These are phyloP conservation scores for Volvox carteri DNA, from an alignment of 163 green algal species.

Conservation along the genomic window DNA sequence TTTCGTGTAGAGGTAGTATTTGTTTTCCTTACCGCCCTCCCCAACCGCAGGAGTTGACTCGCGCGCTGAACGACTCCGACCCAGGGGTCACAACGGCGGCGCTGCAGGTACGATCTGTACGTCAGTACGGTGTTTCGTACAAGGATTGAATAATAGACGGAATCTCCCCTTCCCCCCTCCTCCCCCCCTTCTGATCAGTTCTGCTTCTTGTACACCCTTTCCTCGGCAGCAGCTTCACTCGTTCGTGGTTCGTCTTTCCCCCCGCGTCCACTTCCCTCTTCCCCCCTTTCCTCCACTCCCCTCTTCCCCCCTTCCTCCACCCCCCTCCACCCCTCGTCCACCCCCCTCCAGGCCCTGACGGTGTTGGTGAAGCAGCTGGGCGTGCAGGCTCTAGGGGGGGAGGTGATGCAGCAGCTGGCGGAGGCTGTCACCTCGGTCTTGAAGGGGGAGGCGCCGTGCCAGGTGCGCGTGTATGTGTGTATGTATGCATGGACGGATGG, in stretches of 20 bases:
- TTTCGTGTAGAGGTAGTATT: too few relatives aligned
- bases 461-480: constrained; percentile 49
- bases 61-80: constrained; percentile 51
- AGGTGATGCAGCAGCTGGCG: constrained; percentile 57
- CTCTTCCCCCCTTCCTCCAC: not conserved
- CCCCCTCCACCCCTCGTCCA: too few relatives aligned
- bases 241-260: too few relatives aligned
- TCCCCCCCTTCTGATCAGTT: not conserved
- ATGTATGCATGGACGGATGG: not conserved
- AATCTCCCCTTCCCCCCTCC: not conserved
- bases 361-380: constrained; percentile 67
- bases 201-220: not conserved
- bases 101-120: constrained; percentile 47
- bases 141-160: too few relatives aligned
- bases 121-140: not conserved
- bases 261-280: too few relatives aligned
- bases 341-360: constrained; percentile 43
- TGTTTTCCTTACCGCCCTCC: too few relatives aligned
- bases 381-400: constrained; percentile 20
- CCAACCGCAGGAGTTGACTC: constrained; percentile 32
- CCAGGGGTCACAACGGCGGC: constrained; percentile 14
- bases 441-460: constrained; percentile 66
- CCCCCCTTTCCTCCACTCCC: not conserved
- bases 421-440: constrained; percentile 59
- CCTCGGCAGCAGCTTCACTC: too few relatives aligned